phyloP scores from a whole-genome alignment of 1,284 basidiomycete genomes.

The Bjerkandera adusta region DNA sequence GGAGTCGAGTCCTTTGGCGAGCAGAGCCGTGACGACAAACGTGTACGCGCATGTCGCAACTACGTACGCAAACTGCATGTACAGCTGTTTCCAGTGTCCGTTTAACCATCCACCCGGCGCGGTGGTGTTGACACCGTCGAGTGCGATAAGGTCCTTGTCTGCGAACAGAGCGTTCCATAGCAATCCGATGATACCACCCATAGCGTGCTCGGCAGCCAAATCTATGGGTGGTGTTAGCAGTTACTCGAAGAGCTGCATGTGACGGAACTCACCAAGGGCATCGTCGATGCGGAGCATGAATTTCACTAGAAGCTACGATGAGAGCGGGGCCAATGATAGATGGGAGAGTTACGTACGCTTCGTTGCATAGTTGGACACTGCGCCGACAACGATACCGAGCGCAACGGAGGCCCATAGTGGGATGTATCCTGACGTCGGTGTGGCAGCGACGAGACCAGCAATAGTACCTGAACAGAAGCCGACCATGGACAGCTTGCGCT shows the following conservation, averaged over 20 bases:
- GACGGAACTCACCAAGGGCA: constrained; percentile 44
- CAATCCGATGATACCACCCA: constrained; percentile 87
- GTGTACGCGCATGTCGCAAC: constrained; percentile 65
- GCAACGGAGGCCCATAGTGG: constrained; percentile 72
- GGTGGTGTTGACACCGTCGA: constrained; percentile 75
- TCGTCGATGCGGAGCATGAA: constrained; percentile 73
- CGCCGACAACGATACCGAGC: constrained; percentile 75
- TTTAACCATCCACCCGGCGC: constrained; percentile 73
- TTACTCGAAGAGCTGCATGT: neutral
- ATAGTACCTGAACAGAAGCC: constrained; percentile 84
- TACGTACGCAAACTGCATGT: constrained; percentile 84
- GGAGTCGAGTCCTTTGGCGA: constrained; percentile 70
- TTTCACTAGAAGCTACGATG: constrained; percentile 48
- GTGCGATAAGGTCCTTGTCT: constrained; percentile 54
- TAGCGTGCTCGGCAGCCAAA: constrained; percentile 88
- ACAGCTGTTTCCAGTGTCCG: constrained; percentile 73
- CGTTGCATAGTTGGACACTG: constrained; percentile 84
- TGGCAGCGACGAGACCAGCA: constrained; percentile 89
- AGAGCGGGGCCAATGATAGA: constrained; percentile 16
- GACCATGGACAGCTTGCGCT: constrained; percentile 82
- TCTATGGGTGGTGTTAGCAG: constrained; percentile 34
- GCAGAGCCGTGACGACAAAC: constrained; percentile 65
- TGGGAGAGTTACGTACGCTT: constrained; percentile 54
- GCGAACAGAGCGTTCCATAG: constrained; percentile 82
- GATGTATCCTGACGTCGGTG: constrained; percentile 72